Evolutionary conservation across 2,329 filamentous ascomycete genomes (phyloP).

Genomic region (Calonectria hawksworthii): DNA sequence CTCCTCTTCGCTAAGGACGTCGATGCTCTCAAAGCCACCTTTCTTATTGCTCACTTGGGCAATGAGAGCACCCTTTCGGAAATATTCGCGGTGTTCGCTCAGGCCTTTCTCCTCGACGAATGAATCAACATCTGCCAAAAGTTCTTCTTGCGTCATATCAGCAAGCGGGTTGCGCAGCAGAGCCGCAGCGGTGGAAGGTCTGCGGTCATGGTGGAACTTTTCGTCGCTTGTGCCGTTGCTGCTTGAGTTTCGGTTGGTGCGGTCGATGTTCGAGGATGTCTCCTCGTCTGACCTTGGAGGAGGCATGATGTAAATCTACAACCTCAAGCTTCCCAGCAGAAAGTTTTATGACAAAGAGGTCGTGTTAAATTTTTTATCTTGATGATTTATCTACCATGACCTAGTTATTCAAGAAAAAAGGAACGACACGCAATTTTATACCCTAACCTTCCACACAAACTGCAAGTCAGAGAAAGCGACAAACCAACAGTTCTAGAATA

Average conservation of each 20-base stretch:
- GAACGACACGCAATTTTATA: not conserved
- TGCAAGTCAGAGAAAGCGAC: not conserved
- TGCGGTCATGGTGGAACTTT: not conserved
- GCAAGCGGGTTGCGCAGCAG: constrained; percentile 39
- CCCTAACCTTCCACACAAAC: not conserved
- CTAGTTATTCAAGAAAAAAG: not conserved
- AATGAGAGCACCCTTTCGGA: constrained; percentile 53
- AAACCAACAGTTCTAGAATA: not conserved
- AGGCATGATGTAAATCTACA: not conserved
- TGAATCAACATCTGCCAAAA: constrained; percentile 34
- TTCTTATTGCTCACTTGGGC: constrained; percentile 46
- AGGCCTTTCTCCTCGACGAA: constrained; percentile 54
- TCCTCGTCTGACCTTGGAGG: not conserved
- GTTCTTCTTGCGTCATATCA: constrained; percentile 32
- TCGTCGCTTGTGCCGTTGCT: not conserved
- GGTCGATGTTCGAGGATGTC: not conserved
- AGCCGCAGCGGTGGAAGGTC: constrained; percentile 15
- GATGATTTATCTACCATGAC: not conserved
- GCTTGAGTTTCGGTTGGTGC: not conserved
- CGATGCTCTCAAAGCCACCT: constrained; percentile 43
- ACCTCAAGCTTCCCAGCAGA: not conserved
- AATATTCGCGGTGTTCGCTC: constrained; percentile 57
- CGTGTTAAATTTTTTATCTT: not conserved
- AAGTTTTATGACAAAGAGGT: not conserved
- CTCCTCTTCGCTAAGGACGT: constrained; percentile 47